Evolutionary conservation across 2,329 filamentous ascomycete species (phyloP), one percentile per base, ranked within the genome.

Genomic region (Sporothrix globosa): DNA sequence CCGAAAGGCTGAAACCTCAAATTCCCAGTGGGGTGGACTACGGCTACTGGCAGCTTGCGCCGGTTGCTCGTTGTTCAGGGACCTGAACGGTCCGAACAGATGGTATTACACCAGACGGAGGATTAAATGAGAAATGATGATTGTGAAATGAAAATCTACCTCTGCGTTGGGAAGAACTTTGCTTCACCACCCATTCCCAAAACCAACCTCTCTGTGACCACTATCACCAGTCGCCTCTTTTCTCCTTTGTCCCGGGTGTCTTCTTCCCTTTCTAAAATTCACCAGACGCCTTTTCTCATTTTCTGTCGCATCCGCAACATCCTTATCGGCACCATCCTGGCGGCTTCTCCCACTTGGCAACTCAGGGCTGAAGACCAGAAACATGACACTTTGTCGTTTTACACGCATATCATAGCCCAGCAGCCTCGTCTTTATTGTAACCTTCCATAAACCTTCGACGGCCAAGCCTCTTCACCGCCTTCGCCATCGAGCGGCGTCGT

Each of bases 1-100:
- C 61, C 61, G 44, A 50, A n/a, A n/a, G 60, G 60, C 60, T 65
- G 60, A n/a, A 65, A 34, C 11, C 56, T 24, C 34, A 11, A 34
- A 24, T 61, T 30, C 27, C 53, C 30, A 54, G 52, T 30, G 52
- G 52, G 52, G 24, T 60, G 24, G 21, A 17, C 53, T 9, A 56
- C 24, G 24, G 11, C 21, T 30, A 34, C 27, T 24, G 27, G 52
- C 52, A 54, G 24, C 52, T 24, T 54, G 52, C 52, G 46, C 46
- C 46, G 46, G 17, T 5, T 48, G 3, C 46, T 48, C 41, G 10
- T 14, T 48, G 17, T 60, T 60, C 56, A 60, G 56, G 56, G 34
- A 60, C 56, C 53, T 34, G 46, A 17, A 48, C 46, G 17, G 46
- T 7, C 17, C 46, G 14, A 17, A 17, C 41, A 46, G 34, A 34